Conservation (phyloP, 345 rosid species). For the Bretschneidera sinensis region DNA sequence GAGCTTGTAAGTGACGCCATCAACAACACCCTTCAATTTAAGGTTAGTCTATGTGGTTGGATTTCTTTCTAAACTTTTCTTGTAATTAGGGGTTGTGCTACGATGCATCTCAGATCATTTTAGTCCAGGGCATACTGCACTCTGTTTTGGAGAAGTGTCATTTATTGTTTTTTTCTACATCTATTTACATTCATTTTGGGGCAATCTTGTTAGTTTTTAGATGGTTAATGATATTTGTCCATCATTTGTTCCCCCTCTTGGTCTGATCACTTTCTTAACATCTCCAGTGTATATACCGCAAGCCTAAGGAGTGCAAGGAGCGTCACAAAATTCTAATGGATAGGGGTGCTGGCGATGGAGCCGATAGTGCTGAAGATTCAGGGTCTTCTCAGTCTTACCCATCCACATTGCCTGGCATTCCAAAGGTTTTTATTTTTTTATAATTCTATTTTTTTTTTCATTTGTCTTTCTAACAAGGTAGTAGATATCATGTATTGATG, state of each 20-base stretch:
- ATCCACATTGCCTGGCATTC: conserved; percentile 98
- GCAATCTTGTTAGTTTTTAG: conserved; percentile 1
- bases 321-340: conserved; percentile 94
- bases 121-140: no score
- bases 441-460: background rate
- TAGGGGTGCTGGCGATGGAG: conserved; percentile 83
- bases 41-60: conserved; percentile 42
- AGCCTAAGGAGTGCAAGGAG: conserved; percentile 90
- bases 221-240: background rate
- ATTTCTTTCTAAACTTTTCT: conserved; percentile 4
- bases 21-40: conserved; percentile 81
- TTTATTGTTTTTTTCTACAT: background rate
- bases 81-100: background rate
- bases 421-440: conserved; percentile 56
- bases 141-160: background rate
- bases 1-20: conserved; percentile 98
- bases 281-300: conserved; percentile 84
- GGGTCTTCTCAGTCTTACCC: conserved; percentile 98
- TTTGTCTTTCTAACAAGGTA: background rate
- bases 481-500: conserved; percentile 11
- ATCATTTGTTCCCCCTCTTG: background rate
- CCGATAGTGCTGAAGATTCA: conserved; percentile 99
- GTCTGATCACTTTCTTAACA: conserved; percentile 9
- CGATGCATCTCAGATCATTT: conserved; percentile 6
- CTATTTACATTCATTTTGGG: background rate